phyloP scores from a whole-genome alignment of 202 grass and related monocot species.

The Saccharum hybrid region DNA sequence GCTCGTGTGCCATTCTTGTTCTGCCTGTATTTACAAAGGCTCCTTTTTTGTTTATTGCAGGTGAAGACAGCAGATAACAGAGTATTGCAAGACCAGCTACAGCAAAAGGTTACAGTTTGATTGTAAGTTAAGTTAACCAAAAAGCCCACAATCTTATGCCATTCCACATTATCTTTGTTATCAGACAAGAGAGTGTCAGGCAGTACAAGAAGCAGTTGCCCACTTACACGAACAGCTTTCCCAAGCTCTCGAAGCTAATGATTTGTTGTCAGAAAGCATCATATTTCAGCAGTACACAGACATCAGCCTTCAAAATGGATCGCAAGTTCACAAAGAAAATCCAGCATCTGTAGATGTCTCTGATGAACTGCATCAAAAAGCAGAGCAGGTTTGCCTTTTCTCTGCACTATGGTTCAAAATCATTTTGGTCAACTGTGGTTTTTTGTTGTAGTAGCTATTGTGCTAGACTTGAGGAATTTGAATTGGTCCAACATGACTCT shows the following conservation, averaged over 20 bases:
- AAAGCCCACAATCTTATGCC: constrained; percentile 3
- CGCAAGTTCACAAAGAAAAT: constrained; percentile 39
- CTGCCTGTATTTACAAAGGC: neutral
- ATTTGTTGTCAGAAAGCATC: constrained; percentile 44
- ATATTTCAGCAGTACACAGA: constrained; percentile 43
- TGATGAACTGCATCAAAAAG: constrained; percentile 45
- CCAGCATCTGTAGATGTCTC: constrained; percentile 38
- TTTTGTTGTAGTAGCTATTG: neutral
- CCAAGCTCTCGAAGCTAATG: constrained; percentile 61
- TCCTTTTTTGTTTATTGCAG: constrained; percentile 49
- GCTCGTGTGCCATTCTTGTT: neutral
- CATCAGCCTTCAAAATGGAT: constrained; percentile 39
- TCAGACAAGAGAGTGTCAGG: constrained; percentile 64
- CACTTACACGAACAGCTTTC: constrained; percentile 62
- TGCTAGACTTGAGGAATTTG: constrained; percentile 12
- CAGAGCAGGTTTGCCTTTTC: constrained; percentile 56
- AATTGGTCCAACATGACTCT: neutral
- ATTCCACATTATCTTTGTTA: constrained; percentile 32
- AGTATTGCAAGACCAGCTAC: constrained; percentile 72
- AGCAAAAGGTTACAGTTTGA: constrained; percentile 57
- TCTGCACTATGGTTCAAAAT: constrained; percentile 6
- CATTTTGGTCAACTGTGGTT: neutral
- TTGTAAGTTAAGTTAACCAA: constrained; percentile 32
- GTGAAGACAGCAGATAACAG: constrained; percentile 84
- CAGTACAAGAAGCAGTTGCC: constrained; percentile 60